Evolutionary conservation across 164 flowering plant genomes (phyloP).

Genomic region (Houttuynia cordata): DNA sequence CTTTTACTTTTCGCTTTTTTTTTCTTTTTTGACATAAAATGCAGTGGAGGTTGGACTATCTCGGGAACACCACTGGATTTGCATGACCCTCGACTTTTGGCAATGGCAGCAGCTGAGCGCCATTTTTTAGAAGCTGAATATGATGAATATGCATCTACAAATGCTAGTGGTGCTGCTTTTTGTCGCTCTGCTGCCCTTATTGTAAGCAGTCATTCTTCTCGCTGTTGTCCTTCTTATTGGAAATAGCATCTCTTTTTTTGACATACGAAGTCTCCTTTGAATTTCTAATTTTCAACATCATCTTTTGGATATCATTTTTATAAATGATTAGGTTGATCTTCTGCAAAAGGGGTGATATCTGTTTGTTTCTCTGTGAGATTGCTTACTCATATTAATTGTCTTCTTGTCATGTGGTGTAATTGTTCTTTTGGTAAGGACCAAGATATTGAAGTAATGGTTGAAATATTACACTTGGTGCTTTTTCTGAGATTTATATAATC

Average conservation of each 20-base stretch:
- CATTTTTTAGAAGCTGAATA: conserved; percentile 71
- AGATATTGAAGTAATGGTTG: neutral
- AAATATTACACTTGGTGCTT: neutral
- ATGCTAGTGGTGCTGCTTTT: conserved; percentile 87
- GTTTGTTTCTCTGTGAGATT: neutral
- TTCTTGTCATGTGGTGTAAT: neutral
- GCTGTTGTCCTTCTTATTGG: neutral
- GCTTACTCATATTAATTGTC: neutral
- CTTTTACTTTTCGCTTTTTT: conserved; percentile 1
- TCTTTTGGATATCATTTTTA: too few species aligned
- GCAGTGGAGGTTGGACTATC: conserved; percentile 86
- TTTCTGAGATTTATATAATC: neutral
- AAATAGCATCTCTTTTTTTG: neutral
- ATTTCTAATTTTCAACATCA: too few species aligned
- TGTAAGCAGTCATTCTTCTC: conserved; percentile 27
- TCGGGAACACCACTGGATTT: conserved; percentile 71
- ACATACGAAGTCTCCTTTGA: too few species aligned
- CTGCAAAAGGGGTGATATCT: too few species aligned
- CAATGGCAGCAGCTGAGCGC: conserved; percentile 91
- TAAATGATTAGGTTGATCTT: too few species aligned
- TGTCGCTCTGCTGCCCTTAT: conserved; percentile 87
- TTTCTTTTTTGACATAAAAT: conserved; percentile 6
- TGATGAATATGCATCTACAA: conserved; percentile 76
- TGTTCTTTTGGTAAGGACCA: neutral
- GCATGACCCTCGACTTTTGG: conserved; percentile 80